These are phyloP conservation scores for Chaetoceros tenuissimus DNA, from an alignment of 108 stramenopile genomes.

Conservation along the genomic window DNA sequence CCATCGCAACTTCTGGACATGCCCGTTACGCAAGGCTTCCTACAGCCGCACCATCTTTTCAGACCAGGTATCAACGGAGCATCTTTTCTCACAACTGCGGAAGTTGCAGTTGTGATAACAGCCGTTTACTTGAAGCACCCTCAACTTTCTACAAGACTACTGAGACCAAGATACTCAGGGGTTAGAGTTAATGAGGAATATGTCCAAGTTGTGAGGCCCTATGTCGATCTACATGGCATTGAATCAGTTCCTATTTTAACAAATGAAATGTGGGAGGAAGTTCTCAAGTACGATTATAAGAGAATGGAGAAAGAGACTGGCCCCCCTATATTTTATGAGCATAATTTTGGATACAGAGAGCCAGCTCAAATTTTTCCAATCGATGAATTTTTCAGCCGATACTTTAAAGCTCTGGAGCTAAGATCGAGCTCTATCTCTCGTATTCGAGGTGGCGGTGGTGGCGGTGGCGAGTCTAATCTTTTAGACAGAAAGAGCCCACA, in stretches of 20 bases:
- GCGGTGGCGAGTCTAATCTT: no score
- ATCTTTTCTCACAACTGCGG: slow-evolving; percentile 13
- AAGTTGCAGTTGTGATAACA: slow-evolving; percentile 18
- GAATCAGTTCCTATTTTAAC: background rate
- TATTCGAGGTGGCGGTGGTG: no score
- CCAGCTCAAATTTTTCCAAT: background rate
- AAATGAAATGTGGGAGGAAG: background rate
- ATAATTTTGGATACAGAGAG: background rate
- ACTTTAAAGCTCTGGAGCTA: no score
- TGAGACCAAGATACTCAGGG: slow-evolving; percentile 17
- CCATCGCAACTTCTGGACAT: background rate
- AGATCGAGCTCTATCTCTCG: no score
- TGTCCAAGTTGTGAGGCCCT: background rate
- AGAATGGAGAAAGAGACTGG: background rate
- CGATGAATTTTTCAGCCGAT: background rate
- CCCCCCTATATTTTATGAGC: background rate
- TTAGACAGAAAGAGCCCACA: no score
- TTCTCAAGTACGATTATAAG: background rate
- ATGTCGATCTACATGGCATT: background rate
- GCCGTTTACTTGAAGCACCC: background rate
- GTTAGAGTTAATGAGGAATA: background rate
- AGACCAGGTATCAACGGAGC: slow-evolving; percentile 14
- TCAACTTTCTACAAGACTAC: slow-evolving; percentile 18
- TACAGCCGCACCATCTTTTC: slow-evolving; percentile 8
- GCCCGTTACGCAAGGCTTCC: background rate